Base-by-base conservation (phyloP, 257 asterid genomes). In the Plantago elongata region DNA sequence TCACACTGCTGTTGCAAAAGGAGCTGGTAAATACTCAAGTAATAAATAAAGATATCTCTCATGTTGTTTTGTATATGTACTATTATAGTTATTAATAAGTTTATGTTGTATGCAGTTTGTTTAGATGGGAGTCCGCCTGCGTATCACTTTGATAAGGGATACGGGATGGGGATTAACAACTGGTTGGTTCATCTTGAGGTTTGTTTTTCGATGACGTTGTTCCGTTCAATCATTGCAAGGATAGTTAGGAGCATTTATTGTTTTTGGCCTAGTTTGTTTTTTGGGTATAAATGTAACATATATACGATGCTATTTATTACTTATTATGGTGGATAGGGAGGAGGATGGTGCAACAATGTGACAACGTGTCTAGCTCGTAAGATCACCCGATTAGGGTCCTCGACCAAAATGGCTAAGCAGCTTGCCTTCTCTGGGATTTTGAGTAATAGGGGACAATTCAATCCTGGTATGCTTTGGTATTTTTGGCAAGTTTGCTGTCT, bases 41-140 rank as follows among this genome's bases (percentile, higher is more conserved):
- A 37, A 27, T 30, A n/a, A 13, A 2, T 5, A 49, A 46, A 65
- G 34, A 9, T 10, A 2, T 22, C 27, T 22, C 27, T 22, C 27
- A 22, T 22, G 27, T 22, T 22, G 27, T 22, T 22, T 22, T 22
- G 1, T 22, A 22, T 22, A 22, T 22, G 27, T 22, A 22, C 27
- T 22, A 22, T 22, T 22, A 22, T 22, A 22, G n/a, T n/a, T n/a
- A n/a, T n/a, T 22, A 22, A 22, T 22, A 22, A 22, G 27, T 22
- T 22, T 22, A 17, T 5, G 11, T 3, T 10, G 12, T 49, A 0
- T 18, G 49, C 86, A 82, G 95, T 87, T 34, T 87, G 95, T 74
- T 42, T 87, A 71, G 95, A 87, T 70, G 95, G 95, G 60, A 81
- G 86, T 73, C 94, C 95, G 43, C 90, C 95, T 3, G 94, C 88